Evolutionary conservation across 257 asterid species (phyloP).

Genomic region (Salvia hispanica): DNA sequence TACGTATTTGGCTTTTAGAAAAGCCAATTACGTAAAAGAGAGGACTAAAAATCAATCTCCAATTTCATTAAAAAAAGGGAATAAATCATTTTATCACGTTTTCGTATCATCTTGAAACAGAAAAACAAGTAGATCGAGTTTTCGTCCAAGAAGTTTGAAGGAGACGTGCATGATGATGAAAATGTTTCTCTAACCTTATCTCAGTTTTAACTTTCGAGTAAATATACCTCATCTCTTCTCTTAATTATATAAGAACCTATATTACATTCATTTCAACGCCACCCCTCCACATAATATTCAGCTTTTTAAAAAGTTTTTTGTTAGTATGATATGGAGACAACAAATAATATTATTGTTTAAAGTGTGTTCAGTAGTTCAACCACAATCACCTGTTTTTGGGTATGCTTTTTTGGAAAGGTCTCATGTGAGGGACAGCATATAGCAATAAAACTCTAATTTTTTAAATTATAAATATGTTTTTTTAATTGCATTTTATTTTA

Average conservation of each 20-base stretch:
- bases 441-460: not conserved
- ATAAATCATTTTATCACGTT: too few species aligned
- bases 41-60: too few species aligned
- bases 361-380: constrained; percentile 31
- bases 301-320: not conserved
- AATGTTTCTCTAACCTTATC: not conserved
- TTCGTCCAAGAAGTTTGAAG: constrained; percentile 22
- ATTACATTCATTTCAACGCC: constrained; percentile 21
- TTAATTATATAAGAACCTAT: constrained; percentile 1
- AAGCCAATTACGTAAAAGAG: too few species aligned
- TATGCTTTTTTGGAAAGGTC: not conserved
- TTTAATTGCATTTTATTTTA: not conserved
- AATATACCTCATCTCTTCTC: not conserved
- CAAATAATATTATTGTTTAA: constrained; percentile 25
- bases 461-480: not conserved
- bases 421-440: not conserved
- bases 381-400: constrained; percentile 22
- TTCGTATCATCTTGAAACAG: too few species aligned
- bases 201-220: constrained; percentile 7
- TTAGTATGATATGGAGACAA: constrained; percentile 24
- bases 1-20: too few species aligned
- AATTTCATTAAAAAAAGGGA: too few species aligned
- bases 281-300: constrained; percentile 3
- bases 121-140: not conserved
- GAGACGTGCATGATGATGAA: not conserved